Conservation (phyloP, 2,329 filamentous ascomycete genomes). For the Clarireedia sp. region DNA sequence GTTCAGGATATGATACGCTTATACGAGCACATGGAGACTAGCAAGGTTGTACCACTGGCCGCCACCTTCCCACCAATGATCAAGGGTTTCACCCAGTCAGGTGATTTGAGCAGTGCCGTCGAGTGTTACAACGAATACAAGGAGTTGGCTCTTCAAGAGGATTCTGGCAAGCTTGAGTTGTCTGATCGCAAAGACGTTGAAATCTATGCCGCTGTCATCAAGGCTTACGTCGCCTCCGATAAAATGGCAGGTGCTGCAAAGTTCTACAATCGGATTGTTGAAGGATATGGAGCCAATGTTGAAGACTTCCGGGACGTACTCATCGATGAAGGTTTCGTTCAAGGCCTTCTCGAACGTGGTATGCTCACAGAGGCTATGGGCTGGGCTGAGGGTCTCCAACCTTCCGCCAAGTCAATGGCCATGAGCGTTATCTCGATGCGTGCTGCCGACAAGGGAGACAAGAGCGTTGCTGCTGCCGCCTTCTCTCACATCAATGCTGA, state of each 20-base stretch:
- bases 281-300: conserved; percentile 50
- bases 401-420: conserved; percentile 49
- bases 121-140: conserved; percentile 96
- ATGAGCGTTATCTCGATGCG: conserved; percentile 67
- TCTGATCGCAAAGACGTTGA: conserved; percentile 69
- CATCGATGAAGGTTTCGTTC: conserved; percentile 67
- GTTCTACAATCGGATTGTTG: conserved; percentile 75
- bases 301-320: conserved; percentile 63
- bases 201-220: conserved; percentile 86
- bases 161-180: conserved; percentile 62
- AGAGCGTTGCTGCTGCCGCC: conserved; percentile 57
- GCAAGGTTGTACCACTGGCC: conserved; percentile 64
- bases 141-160: conserved; percentile 74
- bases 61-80: conserved; percentile 91
- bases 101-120: conserved; percentile 79
- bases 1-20: conserved; percentile 84
- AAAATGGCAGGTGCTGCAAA: conserved; percentile 74
- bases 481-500: conserved; percentile 51
- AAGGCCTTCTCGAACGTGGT: conserved; percentile 64
- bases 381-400: conserved; percentile 60
- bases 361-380: conserved; percentile 66
- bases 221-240: conserved; percentile 76
- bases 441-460: conserved; percentile 73
- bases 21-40: conserved; percentile 84
- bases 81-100: conserved; percentile 74